Evolutionary conservation across 2,329 filamentous ascomycete species (phyloP).

Genomic region (Fusarium setosum): DNA sequence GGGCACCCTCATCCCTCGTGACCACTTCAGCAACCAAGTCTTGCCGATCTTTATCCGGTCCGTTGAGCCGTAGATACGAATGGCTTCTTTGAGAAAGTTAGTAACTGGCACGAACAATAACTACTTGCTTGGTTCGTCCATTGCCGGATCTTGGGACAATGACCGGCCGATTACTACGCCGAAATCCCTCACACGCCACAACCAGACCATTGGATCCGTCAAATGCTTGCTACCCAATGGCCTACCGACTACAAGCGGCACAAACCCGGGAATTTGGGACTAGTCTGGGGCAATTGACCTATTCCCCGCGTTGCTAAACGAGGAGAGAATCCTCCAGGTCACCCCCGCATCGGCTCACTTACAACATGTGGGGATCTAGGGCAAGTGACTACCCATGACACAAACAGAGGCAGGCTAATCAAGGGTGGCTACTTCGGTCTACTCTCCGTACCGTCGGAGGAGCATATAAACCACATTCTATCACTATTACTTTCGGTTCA

Average conservation of each 20-base stretch:
- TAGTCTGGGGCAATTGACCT: neutral
- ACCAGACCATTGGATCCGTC: neutral
- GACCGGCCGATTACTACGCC: constrained; percentile 1
- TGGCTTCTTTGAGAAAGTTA: neutral
- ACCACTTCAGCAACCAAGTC: neutral
- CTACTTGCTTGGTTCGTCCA: neutral
- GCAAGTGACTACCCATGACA: neutral
- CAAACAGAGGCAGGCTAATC: neutral
- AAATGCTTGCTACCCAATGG: constrained; percentile 1
- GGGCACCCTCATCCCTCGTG: neutral
- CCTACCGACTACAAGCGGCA: neutral
- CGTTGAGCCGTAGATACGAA: neutral
- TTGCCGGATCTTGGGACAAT: neutral
- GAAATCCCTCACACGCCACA: neutral
- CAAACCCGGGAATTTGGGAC: neutral
- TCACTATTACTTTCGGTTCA: too few relatives aligned
- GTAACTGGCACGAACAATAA: neutral
- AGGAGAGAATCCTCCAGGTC: neutral
- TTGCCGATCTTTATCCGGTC: neutral
- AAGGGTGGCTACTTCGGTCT: neutral
- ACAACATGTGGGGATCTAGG: neutral
- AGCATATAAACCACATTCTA: constrained; percentile 2
- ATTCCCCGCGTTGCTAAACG: constrained; percentile 1
- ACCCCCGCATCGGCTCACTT: neutral
- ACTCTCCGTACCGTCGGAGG: neutral